Evolutionary conservation across 768 basidiomycete genomes (phyloP).

Genomic region (Krasilnikovozyma curviuscula): DNA sequence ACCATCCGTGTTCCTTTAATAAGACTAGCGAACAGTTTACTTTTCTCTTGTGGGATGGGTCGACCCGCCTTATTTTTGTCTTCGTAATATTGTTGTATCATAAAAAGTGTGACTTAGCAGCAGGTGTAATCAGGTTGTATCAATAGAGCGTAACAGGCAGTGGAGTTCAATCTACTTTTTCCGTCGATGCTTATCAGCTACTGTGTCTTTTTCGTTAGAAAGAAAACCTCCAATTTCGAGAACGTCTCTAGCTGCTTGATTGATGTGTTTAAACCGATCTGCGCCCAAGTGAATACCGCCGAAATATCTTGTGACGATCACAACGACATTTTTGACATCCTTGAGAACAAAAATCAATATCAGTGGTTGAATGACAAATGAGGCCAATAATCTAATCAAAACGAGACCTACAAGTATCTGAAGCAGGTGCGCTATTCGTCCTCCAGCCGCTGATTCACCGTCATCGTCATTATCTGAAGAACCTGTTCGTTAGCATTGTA

Average conservation of each 20-base stretch:
- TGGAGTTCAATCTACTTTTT: too few relatives aligned
- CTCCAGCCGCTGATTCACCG: conserved; percentile 81
- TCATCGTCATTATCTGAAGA: conserved; percentile 76
- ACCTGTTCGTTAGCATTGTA: not conserved
- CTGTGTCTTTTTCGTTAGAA: too few relatives aligned
- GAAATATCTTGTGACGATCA: conserved; percentile 83
- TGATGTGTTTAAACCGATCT: conserved; percentile 49
- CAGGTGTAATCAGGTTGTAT: too few relatives aligned
- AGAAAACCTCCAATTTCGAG: conserved; percentile 74
- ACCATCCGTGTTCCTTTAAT: too few relatives aligned
- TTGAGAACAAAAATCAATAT: not conserved
- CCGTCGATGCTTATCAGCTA: too few relatives aligned
- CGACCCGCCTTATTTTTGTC: too few relatives aligned
- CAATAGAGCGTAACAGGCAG: too few relatives aligned
- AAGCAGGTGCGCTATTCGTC: conserved; percentile 70
- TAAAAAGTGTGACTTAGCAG: too few relatives aligned
- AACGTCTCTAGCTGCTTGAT: conserved; percentile 74
- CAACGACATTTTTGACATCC: conserved; percentile 42
- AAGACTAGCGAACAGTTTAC: too few relatives aligned
- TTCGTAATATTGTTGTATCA: too few relatives aligned
- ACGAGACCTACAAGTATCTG: conserved; percentile 52
- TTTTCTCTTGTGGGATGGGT: too few relatives aligned
- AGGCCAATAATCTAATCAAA: not conserved
- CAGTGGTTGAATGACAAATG: not conserved
- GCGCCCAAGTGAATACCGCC: conserved; percentile 65